A percentile compares a stretch with the other conserved stretches of the same genome.
These are phyloP conservation scores for Chenopodium berlandieri DNA, from an alignment of 148 eudicot genomes.

Conservation along the genomic window DNA sequence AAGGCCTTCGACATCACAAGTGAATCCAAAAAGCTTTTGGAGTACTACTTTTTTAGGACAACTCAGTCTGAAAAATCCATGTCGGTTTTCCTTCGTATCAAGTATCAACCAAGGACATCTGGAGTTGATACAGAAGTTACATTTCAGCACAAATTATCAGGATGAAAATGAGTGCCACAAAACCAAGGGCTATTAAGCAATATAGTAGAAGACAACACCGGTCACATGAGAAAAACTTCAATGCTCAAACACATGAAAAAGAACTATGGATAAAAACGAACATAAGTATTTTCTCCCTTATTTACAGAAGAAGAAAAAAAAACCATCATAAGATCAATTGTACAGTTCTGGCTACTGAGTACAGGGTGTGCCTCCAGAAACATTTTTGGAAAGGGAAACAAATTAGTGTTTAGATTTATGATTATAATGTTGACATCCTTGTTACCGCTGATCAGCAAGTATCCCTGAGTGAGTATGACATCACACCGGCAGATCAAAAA, in stretches of 20 bases:
- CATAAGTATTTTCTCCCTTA: background rate
- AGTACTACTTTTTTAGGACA: background rate
- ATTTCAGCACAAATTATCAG: background rate
- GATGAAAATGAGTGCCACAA: background rate
- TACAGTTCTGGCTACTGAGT: slow-evolving; percentile 8
- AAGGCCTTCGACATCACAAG: too few species aligned
- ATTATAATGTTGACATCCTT: background rate
- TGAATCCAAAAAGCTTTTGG: background rate
- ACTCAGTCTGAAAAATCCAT: too few species aligned
- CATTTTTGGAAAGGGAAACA: background rate
- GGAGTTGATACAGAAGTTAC: background rate
- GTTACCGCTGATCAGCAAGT: background rate
- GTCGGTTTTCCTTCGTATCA: too few species aligned
- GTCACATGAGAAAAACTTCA: background rate
- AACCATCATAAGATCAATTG: background rate
- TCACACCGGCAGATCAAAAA: background rate
- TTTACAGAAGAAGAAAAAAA: background rate
- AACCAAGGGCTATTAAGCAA: background rate
- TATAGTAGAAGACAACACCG: background rate
- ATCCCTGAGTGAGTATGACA: background rate
- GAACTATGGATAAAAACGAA: background rate
- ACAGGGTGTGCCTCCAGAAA: background rate
- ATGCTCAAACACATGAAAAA: background rate
- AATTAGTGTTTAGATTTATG: background rate
- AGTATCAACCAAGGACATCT: background rate